These are phyloP conservation scores for Colletotrichum tropicicola DNA, from an alignment of 2,329 filamentous ascomycete species.

Conservation along the genomic window DNA sequence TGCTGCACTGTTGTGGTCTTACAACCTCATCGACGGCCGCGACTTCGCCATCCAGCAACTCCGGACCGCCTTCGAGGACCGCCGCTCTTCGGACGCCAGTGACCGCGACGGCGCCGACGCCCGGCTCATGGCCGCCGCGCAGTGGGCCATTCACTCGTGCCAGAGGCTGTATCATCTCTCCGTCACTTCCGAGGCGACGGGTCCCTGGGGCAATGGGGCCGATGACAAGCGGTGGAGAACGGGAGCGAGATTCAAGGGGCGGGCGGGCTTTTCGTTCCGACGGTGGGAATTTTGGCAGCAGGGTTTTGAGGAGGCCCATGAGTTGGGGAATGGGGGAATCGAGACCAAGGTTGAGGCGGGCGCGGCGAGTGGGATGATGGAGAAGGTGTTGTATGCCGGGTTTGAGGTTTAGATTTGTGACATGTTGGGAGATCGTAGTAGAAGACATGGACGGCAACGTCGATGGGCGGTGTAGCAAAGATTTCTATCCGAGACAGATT, in stretches of 20 bases:
- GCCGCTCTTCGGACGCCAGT: slow-evolving; percentile 2
- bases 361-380: slow-evolving; percentile 49
- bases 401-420: not conserved
- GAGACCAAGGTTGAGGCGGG: slow-evolving; percentile 53
- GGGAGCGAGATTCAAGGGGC: slow-evolving; percentile 9
- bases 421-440: not conserved
- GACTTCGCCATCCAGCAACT: slow-evolving; percentile 27
- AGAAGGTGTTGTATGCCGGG: slow-evolving; percentile 33
- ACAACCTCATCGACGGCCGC: slow-evolving; percentile 26
- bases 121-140: slow-evolving; percentile 18
- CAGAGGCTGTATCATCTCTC: slow-evolving; percentile 27
- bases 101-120: slow-evolving; percentile 13
- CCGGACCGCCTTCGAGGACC: slow-evolving; percentile 28
- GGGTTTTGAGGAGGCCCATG: slow-evolving; percentile 21
- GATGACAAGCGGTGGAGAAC: slow-evolving; percentile 1
- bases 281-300: slow-evolving; percentile 31
- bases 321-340: slow-evolving; percentile 23
- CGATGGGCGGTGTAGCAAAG: too few species aligned
- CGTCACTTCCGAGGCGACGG: not conserved
- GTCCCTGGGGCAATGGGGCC: not conserved
- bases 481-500: too few species aligned
- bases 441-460: too few species aligned
- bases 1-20: slow-evolving; percentile 29
- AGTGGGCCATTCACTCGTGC: slow-evolving; percentile 26
- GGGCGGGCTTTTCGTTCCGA: slow-evolving; percentile 17